Evolutionary conservation across 148 eudicot species (phyloP), one percentile per base, ranked within the genome.

Genomic region (Suaeda aralocaspica): DNA sequence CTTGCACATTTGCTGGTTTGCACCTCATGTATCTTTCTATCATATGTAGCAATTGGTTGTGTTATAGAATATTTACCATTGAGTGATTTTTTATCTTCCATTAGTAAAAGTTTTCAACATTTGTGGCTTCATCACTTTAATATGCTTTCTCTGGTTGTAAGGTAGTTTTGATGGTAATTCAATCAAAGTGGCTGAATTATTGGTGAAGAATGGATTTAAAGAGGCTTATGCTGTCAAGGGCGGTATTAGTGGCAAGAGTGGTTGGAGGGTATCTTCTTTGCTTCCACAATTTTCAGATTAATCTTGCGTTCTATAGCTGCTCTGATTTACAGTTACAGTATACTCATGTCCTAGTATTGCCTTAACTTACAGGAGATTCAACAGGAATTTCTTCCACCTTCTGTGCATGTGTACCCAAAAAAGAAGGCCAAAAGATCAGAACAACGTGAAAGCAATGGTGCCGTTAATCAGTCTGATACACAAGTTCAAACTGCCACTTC

Each of bases 141-240:
- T 25, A 61, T 22, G 73, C 59, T 50, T 41, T 72, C 71, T 72
- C 71, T 42, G 73, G 53, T 72, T 82, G 96, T 71, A 89, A 91
- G 97, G 96, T 89, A 91, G 99, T 87, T 89, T 91, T 83, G 99
- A 89, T 87, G 99, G 91, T 72, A 86, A 89, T 76, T 91, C 99
- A 59, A 77, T 94, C 75, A 81, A 84, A 84, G 97, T 82, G 77
- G 99, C 96, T 6, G 96, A 89, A 80, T 65, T 94, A 60, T 81
- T 94, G 84, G 78, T 87, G 85, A 86, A 89, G 66, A 84, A 86
- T 72, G 95, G 97, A 19, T 87, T 91, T 72, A 89, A 87, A 81
- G 92, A 86, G 79, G 93, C 92, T 33, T 94, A 87, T 74, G 97
- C 99, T 59, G 85, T 94, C 76, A 84, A 83, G 64, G 99, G 96